Conservation (phyloP, 2,329 filamentous ascomycete genomes). For the Pyricularia sp. region DNA sequence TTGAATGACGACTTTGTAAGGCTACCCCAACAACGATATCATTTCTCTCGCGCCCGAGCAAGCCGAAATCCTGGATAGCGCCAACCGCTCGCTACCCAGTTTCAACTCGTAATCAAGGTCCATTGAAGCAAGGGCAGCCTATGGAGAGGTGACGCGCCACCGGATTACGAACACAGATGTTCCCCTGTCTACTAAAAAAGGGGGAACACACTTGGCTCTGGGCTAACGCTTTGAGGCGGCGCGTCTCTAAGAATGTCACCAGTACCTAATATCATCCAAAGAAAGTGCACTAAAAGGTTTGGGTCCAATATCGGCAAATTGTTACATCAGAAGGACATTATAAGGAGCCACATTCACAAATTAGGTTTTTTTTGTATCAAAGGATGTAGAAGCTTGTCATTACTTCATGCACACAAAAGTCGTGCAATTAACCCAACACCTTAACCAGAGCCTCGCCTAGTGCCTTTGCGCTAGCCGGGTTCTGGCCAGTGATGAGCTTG, state of each 20-base stretch:
- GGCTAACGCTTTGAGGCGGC: background rate
- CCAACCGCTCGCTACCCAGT: too few species aligned
- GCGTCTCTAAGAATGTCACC: background rate
- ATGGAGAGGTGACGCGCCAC: too few species aligned
- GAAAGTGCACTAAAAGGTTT: background rate
- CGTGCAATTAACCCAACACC: constrained; percentile 21
- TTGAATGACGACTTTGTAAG: background rate
- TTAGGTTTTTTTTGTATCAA: background rate
- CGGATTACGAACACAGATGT: too few species aligned
- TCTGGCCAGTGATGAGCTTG: constrained; percentile 47
- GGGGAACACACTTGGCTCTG: too few species aligned
- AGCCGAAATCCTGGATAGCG: background rate
- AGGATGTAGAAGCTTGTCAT: background rate
- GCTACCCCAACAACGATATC: background rate
- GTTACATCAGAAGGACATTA: background rate
- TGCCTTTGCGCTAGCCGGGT: constrained; percentile 40
- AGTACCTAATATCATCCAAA: background rate
- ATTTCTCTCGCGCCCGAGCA: background rate
- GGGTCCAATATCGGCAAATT: background rate
- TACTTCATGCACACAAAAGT: background rate
- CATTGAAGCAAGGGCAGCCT: too few species aligned
- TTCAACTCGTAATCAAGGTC: too few species aligned
- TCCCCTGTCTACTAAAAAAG: too few species aligned
- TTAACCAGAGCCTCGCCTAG: constrained; percentile 42
- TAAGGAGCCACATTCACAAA: background rate